These are phyloP conservation scores for Xylaria sp. DNA, from an alignment of 2,329 filamentous ascomycete species.

Conservation along the genomic window DNA sequence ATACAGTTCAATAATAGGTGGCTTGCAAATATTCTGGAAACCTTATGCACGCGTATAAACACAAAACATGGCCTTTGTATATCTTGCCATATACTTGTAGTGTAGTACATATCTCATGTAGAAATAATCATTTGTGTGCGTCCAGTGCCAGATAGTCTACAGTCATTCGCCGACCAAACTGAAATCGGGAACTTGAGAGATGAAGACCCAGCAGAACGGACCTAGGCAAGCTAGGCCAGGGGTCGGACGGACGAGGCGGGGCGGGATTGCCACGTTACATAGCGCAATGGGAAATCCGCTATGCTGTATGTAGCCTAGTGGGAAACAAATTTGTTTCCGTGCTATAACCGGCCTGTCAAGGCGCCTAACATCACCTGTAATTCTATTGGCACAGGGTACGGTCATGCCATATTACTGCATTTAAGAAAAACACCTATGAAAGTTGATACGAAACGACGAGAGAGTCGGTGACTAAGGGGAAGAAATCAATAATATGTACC, in stretches of 20 bases:
- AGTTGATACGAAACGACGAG: too few relatives aligned
- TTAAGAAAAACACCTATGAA: background rate
- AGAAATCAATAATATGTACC: background rate
- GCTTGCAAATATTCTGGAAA: too few relatives aligned
- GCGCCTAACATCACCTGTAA: background rate
- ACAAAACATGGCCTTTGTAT: background rate
- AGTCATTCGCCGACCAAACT: background rate
- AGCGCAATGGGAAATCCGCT: background rate
- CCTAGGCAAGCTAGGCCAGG: conserved; percentile 23
- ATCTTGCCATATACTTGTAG: background rate
- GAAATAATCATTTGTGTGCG: background rate
- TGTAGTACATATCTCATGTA: background rate
- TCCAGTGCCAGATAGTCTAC: background rate
- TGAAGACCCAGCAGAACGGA: conserved; percentile 27
- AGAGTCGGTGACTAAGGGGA: too few relatives aligned
- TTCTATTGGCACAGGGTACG: background rate
- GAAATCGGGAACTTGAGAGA: background rate
- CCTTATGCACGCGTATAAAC: background rate
- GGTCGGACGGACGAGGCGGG: conserved; percentile 18
- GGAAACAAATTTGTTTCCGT: conserved; percentile 8
- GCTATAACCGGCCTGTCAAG: conserved; percentile 11
- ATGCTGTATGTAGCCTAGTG: conserved; percentile 1
- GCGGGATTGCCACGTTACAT: conserved; percentile 33
- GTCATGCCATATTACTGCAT: conserved; percentile 1
- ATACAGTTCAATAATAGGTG: too few relatives aligned